phyloP scores from a whole-genome alignment of 345 rosid species.

The Acer saccharum region DNA sequence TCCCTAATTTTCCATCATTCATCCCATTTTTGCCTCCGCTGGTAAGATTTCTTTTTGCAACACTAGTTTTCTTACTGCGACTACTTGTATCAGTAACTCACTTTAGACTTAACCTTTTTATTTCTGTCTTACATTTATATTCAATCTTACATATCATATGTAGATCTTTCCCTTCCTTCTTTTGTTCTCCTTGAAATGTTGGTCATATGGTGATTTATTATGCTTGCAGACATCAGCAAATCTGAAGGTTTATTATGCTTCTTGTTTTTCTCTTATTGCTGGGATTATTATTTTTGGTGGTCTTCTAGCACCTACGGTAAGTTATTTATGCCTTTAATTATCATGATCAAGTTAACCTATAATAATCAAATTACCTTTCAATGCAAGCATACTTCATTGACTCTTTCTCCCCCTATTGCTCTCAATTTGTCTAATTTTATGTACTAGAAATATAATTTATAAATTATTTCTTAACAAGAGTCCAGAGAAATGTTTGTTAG shows the following conservation, averaged over 20 bases:
- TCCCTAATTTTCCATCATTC: constrained; percentile 93
- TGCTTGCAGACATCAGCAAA: constrained; percentile 73
- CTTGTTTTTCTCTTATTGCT: constrained; percentile 84
- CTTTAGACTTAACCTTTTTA: neutral
- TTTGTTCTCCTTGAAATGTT: constrained; percentile 20
- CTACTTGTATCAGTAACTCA: neutral
- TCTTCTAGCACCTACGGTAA: constrained; percentile 81
- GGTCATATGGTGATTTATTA: constrained; percentile 13
- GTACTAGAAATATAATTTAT: neutral
- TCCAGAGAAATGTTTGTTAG: neutral
- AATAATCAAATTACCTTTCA: neutral
- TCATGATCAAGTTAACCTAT: neutral
- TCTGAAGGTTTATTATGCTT: constrained; percentile 77
- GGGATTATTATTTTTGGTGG: constrained; percentile 94
- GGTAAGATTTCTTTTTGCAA: constrained; percentile 41
- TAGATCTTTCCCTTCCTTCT: neutral
- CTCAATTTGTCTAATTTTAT: too few relatives aligned
- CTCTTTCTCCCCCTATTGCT: neutral
- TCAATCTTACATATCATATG: neutral
- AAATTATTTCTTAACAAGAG: neutral
- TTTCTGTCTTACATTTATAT: neutral
- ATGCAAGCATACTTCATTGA: neutral
- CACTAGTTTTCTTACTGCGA: neutral
- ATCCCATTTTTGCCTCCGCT: constrained; percentile 96
- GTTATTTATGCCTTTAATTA: constrained; percentile 27